phyloP scores from a whole-genome alignment of 768 basidiomycete genomes.

The Megacollybia marginata region DNA sequence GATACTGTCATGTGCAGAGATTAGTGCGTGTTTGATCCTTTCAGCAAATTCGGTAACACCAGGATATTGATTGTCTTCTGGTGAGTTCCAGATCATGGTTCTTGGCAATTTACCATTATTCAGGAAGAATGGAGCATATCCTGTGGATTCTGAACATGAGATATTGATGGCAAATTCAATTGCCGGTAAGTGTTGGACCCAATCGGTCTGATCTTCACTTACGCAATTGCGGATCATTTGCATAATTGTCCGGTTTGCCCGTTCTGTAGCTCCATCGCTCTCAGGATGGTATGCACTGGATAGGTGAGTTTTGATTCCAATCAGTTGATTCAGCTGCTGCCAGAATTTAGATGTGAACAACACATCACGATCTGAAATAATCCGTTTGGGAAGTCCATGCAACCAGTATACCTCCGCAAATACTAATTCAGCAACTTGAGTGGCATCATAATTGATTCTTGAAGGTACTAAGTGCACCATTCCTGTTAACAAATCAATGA shows the following conservation, averaged over 20 bases:
- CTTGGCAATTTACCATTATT: constrained; percentile 12
- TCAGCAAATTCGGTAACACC: constrained; percentile 2
- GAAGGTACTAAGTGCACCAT: constrained; percentile 7
- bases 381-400: constrained; percentile 23
- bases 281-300: constrained; percentile 9
- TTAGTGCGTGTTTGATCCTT: constrained; percentile 12
- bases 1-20: constrained; percentile 26
- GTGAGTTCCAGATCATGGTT: background rate
- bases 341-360: constrained; percentile 22
- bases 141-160: constrained; percentile 10
- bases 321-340: constrained; percentile 9
- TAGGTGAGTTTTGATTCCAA: constrained; percentile 16
- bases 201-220: constrained; percentile 13
- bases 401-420: constrained; percentile 11
- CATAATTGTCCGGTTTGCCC: constrained; percentile 15
- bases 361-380: constrained; percentile 5
- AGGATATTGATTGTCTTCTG: constrained; percentile 3
- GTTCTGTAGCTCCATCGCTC: constrained; percentile 4
- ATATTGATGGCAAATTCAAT: constrained; percentile 20
- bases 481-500: constrained; percentile 10
- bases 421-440: constrained; percentile 8
- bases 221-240: constrained; percentile 14
- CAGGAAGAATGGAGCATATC: constrained; percentile 19
- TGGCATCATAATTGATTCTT: constrained; percentile 1
- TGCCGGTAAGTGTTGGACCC: constrained; percentile 11